Evolutionary conservation across 768 basidiomycete genomes (phyloP), one percentile per base, ranked within the genome.

Genomic region (Macrolepiota fuliginosa): DNA sequence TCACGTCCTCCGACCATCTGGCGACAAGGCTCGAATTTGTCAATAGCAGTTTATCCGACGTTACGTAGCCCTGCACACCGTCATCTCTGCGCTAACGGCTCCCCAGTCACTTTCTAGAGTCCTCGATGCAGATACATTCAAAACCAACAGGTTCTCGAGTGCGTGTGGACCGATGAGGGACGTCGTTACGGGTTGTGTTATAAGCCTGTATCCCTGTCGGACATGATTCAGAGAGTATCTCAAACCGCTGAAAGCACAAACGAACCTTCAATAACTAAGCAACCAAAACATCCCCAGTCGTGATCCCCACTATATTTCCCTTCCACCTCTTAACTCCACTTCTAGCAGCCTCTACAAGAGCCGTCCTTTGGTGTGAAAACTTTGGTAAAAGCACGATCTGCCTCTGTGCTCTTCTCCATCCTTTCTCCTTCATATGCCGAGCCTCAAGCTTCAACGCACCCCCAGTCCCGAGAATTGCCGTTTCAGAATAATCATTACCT

Each of bases 261-360:
- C 62, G 12, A 50, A 78, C 78, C 68, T 79, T 79, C 63, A 76
- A 64, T 24, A 77, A 47, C 78, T 78, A 81, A 3, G 78, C 77
- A 4, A 72, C 71, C 19, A 79, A 69, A 36, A 79, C 69, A 61
- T 79, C 77, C 1, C 78, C 77, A 1, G 77, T 77, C 15, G 73
- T 71, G 36, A 73, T 68, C 36, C 63, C 53, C 0, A 65, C 63
- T 1, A 58, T 58, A 37, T 63, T 40, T 19, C 66, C 62, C 13
- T 58, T 61, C 27, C 68, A 64, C 11, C 58, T 58, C 27, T 63
- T 63, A 13, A 76, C 64, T 19, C 69, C 69, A 11, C 62, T 47
- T 37, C 71, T 71, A 6, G 73, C 72, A 7, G 66, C 62, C 13
- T 76, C 70, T 1, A 77, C 74, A 2, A 79, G 68, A 5, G 46